These are phyloP conservation scores for Mycena metata DNA, from an alignment of 768 basidiomycete genomes.

Conservation along the genomic window DNA sequence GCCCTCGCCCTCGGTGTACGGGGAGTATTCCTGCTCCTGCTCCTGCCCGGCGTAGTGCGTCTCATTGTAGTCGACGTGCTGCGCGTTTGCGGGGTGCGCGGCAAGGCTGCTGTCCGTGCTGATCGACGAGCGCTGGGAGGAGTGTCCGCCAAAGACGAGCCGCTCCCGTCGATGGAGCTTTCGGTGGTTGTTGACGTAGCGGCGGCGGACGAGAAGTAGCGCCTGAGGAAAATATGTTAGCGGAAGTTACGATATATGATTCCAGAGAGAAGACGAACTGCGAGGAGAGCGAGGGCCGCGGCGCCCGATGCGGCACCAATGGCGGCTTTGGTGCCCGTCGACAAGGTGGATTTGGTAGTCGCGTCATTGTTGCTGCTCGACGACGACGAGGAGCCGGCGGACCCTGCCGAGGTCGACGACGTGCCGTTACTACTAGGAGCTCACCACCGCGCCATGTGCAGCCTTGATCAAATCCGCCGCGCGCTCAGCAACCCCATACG, in stretches of 20 bases:
- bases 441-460: conserved; percentile 19
- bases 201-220: conserved; percentile 24
- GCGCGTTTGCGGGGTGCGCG: conserved; percentile 24
- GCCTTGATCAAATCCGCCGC: conserved; percentile 39
- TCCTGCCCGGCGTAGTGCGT: too few species aligned
- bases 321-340: conserved; percentile 28
- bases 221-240: neutral
- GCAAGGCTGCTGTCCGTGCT: conserved; percentile 29
- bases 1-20: neutral
- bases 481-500: conserved; percentile 41
- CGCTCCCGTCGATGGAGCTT: too few species aligned
- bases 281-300: conserved; percentile 14
- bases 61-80: conserved; percentile 29
- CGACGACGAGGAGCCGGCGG: conserved; percentile 3
- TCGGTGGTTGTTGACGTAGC: conserved; percentile 17
- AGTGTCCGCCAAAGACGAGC: neutral
- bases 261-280: conserved; percentile 10
- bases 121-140: conserved; percentile 15
- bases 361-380: neutral
- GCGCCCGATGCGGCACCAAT: conserved; percentile 30
- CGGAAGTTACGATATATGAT: neutral
- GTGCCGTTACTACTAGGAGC: too few species aligned
- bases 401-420: neutral
- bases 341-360: conserved; percentile 15
- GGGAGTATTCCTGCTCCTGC: neutral